Base-by-base conservation (phyloP, 805 yeast species). In the Ogataea pignaliae region DNA sequence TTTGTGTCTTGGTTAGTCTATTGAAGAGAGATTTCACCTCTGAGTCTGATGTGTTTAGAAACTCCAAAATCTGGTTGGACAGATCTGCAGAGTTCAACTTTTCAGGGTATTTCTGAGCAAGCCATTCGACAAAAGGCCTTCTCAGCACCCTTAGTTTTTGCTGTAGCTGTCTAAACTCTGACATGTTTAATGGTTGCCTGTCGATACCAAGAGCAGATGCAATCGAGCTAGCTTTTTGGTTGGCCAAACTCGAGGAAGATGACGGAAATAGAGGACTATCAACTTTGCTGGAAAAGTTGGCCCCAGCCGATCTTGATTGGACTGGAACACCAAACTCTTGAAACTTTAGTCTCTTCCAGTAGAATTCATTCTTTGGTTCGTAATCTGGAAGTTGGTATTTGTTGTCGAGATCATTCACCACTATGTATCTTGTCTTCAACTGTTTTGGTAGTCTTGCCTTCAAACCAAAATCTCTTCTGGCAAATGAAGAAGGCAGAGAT, bases 391-490 rank as follows among this genome's bases (percentile, higher is more conserved):
- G 71, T 48, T 79, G 76, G 54, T 79, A 81, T 48, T 72, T 66
- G 51, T 81, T 81, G 58, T 87, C 95, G 12, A 85, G 60, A 44
- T 83, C 83, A 53, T 83, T 81, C 52, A 73, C 72, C 9, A 81
- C 79, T 36, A 87, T 70, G 59, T 78, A 79, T 34, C 82, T 73
- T 14, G 78, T 68, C 34, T 79, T 79, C 37, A 77, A 61, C 53
- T 77, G 80, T 33, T 70, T 68, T 3, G 96, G 96, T 38, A 87
- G 66, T 16, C 85, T 70, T 37, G 81, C 69, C 59, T 87, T 87
- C 47, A 87, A 64, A 55, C 96, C 96, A 73, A 77, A 87, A 63
- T 85, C 86, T 48, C 84, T 81, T 64, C 87, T 71, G 12, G 71
- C 60, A 37, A 82, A 75, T 39, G 84, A 73, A 8, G 85, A 71